Base-by-base conservation (phyloP, 2,329 filamentous ascomycete genomes). In the Sporothrix brasiliensis region DNA sequence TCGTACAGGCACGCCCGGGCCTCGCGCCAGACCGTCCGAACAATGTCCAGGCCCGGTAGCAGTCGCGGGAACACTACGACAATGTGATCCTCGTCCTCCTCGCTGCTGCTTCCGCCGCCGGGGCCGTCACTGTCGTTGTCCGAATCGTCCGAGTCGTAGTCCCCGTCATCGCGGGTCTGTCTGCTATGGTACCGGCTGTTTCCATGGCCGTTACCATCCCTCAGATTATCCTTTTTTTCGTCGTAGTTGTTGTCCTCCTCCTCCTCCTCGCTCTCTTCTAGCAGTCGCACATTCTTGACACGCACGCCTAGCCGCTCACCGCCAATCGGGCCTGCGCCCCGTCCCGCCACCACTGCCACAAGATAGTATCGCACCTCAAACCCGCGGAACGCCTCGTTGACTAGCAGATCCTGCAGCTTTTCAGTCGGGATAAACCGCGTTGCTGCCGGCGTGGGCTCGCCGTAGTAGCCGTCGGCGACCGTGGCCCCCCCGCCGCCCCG, bases 1-100 rank as follows among this genome's bases (percentile, higher is more conserved):
- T 92, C 93, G 79, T 93, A 96, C 72, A 99, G 82, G 80, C 94
- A 97, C 70, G 87, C 89, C 74, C 92, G 87, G 2, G 91, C 88
- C 0, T 93, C 94, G 75, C 93, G 89, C 95, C 95, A 98, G 2
- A 98, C 94, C 75, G 88, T 86, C 82, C 97, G 93, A 39, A 98
- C 84, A 69, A 97, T 90, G 65, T 83, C 84, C 70, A 92, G 83
- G 71, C 88, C 82, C 0, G 95, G 95, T 73, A 97, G 78, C 74
- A 97, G 80, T 70, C 86, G 86, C 2, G 94, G 94, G 78, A 99
- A 99, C 3, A 98, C 93, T n/a, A 99, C 94, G 0, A 98, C 92
- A 4, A 97, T 87, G 74, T 95, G 90, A 69, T 90, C 87, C 80
- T 98, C 94, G 2, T 90, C 93, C 75, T 96, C 91, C 21, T 52